Evolutionary conservation across 257 asterid genomes (phyloP).

Genomic region (Solanum medicagineum): DNA sequence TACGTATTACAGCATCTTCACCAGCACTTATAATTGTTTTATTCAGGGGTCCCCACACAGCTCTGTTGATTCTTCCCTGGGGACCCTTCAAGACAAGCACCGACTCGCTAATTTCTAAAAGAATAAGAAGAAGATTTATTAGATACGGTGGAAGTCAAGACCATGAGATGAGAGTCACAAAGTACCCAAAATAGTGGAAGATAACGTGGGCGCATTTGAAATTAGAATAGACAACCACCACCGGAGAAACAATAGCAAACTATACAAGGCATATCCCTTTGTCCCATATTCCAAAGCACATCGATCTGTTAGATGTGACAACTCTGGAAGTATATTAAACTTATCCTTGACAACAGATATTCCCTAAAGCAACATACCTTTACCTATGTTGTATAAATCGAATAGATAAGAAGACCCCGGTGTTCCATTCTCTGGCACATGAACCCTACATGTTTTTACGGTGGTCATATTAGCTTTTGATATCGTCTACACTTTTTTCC

Average conservation of each 20-base stretch:
- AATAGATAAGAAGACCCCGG: not conserved
- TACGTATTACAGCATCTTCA: constrained; percentile 70
- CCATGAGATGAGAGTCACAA: not conserved
- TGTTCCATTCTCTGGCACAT: not conserved
- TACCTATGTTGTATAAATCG: not conserved
- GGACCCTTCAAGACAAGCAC: constrained; percentile 58
- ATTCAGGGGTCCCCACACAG: constrained; percentile 97
- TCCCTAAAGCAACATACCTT: not conserved
- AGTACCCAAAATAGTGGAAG: not conserved
- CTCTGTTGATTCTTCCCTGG: constrained; percentile 82
- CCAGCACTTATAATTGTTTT: constrained; percentile 77
- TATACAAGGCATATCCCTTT: not conserved
- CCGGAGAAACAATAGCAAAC: not conserved
- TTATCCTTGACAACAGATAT: not conserved
- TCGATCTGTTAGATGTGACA: not conserved
- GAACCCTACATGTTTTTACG: not conserved
- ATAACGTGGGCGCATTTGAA: not conserved
- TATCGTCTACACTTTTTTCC: not conserved
- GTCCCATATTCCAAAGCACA: not conserved
- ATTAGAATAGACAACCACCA: not conserved
- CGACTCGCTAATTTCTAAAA: constrained; percentile 64
- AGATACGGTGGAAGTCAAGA: not conserved
- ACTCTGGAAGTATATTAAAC: not conserved
- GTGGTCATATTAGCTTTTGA: not conserved
- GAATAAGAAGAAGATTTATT: not conserved